These are phyloP conservation scores for Grosmannia clavigera DNA, from an alignment of 2,329 filamentous ascomycete species.

Conservation along the genomic window DNA sequence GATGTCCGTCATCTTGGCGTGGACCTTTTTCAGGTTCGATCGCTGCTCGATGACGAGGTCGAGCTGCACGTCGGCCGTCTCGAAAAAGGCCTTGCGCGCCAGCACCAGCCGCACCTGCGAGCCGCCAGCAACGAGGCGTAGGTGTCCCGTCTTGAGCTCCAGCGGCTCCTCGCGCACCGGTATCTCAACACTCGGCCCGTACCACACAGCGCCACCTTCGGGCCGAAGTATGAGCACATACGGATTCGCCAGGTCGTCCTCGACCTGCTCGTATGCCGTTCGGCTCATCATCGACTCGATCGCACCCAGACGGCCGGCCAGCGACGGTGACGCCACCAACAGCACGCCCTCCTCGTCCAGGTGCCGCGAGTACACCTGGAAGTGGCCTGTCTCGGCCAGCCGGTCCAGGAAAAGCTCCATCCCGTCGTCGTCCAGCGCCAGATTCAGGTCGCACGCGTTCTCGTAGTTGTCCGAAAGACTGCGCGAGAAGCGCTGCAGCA, in stretches of 20 bases:
- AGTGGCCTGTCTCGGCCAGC: conserved; percentile 71
- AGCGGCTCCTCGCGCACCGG: conserved; percentile 65
- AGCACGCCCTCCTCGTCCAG: conserved; percentile 62
- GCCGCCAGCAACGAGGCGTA: conserved; percentile 80
- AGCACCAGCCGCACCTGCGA: conserved; percentile 66
- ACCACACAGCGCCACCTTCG: conserved; percentile 69
- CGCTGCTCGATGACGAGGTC: conserved; percentile 85
- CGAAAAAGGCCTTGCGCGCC: conserved; percentile 66
- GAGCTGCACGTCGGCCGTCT: conserved; percentile 70
- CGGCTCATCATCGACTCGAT: conserved; percentile 77
- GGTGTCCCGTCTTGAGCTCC: conserved; percentile 74
- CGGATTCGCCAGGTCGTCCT: conserved; percentile 64
- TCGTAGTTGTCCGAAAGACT: conserved; percentile 90
- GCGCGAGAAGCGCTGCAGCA: conserved; percentile 88
- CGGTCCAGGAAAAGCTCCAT: conserved; percentile 70
- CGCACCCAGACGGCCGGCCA: conserved; percentile 64
- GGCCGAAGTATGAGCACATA: conserved; percentile 80
- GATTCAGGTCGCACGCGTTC: conserved; percentile 90
- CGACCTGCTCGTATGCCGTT: conserved; percentile 39
- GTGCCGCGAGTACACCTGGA: conserved; percentile 53
- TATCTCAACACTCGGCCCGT: conserved; percentile 61
- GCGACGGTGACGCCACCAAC: conserved; percentile 70
- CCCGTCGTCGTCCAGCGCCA: conserved; percentile 53
- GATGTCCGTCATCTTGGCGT: conserved; percentile 81
- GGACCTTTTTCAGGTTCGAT: conserved; percentile 87